These are phyloP conservation scores for Taiozyma onychis DNA, from an alignment of 1,139 yeast species.

Conservation along the genomic window DNA sequence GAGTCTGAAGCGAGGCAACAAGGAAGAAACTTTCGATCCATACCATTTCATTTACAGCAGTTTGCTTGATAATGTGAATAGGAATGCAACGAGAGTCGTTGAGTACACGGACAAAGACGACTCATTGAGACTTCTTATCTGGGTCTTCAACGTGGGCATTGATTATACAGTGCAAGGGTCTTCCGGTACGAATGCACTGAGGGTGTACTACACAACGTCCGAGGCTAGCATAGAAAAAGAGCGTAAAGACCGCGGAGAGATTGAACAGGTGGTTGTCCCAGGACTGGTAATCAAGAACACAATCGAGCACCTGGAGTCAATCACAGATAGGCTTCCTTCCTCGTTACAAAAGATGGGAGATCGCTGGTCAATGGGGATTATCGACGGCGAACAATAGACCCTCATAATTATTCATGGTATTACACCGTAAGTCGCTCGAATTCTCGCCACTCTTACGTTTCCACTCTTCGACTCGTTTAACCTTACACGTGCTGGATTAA, in stretches of 20 bases:
- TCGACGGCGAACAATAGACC: not conserved
- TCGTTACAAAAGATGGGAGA: conserved; percentile 25
- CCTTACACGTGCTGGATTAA: no score
- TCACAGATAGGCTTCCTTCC: conserved; percentile 31
- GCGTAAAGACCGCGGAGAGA: conserved; percentile 29
- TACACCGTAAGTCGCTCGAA: no score
- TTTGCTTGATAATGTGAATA: conserved; percentile 41
- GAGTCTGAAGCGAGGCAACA: conserved; percentile 22
- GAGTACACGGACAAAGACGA: conserved; percentile 22
- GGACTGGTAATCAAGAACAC: conserved; percentile 27
- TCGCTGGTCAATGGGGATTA: conserved; percentile 24
- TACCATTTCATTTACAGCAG: conserved; percentile 34
- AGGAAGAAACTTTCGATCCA: conserved; percentile 29
- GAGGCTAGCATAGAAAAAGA: conserved; percentile 20
- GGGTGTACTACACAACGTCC: conserved; percentile 35
- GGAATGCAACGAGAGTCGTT: conserved; percentile 40
- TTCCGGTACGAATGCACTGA: conserved; percentile 30
- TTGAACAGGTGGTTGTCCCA: conserved; percentile 34
- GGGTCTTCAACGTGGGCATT: conserved; percentile 56
- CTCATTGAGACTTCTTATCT: conserved; percentile 31
- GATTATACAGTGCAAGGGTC: conserved; percentile 27
- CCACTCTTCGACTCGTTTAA: not conserved
- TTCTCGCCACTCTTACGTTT: no score
- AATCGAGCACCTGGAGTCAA: conserved; percentile 23
- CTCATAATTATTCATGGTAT: no score